Base-by-base conservation (phyloP, 1,284 basidiomycete species). In the Somion occarium region DNA sequence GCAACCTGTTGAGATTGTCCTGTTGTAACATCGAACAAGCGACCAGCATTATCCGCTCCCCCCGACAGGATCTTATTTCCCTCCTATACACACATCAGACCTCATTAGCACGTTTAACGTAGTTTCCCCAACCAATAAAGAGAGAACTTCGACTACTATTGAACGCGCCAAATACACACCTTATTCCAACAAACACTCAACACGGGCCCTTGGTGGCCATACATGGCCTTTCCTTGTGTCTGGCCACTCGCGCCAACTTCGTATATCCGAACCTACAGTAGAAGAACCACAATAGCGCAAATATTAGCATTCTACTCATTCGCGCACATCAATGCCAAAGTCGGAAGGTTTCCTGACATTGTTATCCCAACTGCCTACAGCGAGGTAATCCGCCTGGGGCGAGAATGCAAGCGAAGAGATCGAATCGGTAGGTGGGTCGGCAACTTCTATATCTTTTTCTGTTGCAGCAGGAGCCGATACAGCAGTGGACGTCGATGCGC, bases 151-250 rank as follows among this genome's bases (percentile, higher is more conserved):
- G n/a, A n/a, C n/a, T n/a, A n/a, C n/a, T n/a, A n/a, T n/a, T n/a
- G n/a, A n/a, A n/a, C n/a, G n/a, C n/a, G n/a, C n/a, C 18, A 2
- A 9, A 19, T 7, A 34, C 70, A 44, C 55, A 80, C 82, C 65
- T 84, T 85, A 64, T 85, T 88, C 92, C 92, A 95, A 60, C 83
- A 85, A 3, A 93, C 78, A 57, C 85, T 84, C 55, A 96, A 66
- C 2, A 92, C 90, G 0, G 93, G 91, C 0, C 78, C 90, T 61
- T 91, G 84, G 65, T 96, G 93, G 22, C 74, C 69, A 65, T 91
- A 93, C 76, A 88, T 85, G 0, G 91, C 91, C 68, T 91, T 91
- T 18, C 88, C 84, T 61, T 88, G 82, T 3, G 78, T 78, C 59
- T 82, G 80, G 1, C 80, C 80, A 50, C 67, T 73, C 43, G 74